A percentile compares a stretch with the other conserved stretches of the same genome.
phyloP scores from a whole-genome alignment of 176 grass and related monocot genomes.

The Carex kokanica region DNA sequence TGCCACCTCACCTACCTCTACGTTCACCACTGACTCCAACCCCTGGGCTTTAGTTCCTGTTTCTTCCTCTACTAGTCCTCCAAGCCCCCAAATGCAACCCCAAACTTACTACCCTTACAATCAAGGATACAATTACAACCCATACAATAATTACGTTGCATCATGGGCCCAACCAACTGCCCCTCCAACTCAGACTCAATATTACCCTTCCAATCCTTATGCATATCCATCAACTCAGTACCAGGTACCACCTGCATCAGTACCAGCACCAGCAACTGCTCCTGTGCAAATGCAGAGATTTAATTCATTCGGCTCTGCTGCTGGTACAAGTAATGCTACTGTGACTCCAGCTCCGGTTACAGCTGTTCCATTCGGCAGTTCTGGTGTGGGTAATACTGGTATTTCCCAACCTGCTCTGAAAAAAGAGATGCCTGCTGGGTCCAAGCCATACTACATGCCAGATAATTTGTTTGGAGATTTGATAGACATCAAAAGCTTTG shows the following conservation, averaged over 20 bases:
- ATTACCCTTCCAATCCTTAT: conserved; percentile 37
- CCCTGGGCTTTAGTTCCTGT: conserved; percentile 18
- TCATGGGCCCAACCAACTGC: conserved; percentile 65
- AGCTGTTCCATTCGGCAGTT: not conserved
- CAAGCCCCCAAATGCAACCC: conserved; percentile 20
- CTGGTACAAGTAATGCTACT: conserved; percentile 29
- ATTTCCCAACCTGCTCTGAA: conserved; percentile 6
- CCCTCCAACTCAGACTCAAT: conserved; percentile 34
- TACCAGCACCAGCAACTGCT: not conserved
- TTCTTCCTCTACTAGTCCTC: conserved; percentile 10
- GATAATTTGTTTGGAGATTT: conserved; percentile 87
- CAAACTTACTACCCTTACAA: conserved; percentile 38
- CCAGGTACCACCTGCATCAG: conserved; percentile 32
- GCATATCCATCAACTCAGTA: conserved; percentile 31
- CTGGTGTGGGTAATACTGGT: conserved; percentile 1
- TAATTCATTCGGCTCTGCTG: conserved; percentile 23
- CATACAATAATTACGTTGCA: conserved; percentile 54
- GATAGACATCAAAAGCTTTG: conserved; percentile 63
- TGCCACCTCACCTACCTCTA: conserved; percentile 11
- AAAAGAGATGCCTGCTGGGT: conserved; percentile 21
- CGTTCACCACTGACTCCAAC: not conserved
- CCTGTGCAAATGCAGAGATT: conserved; percentile 37
- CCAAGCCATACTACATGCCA: conserved; percentile 85
- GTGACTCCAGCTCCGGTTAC: conserved; percentile 36
- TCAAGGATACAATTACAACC: conserved; percentile 46